Evolutionary conservation across 805 yeast genomes (phyloP), one percentile per base, ranked within the genome.

Genomic region (Candida parachauliodes): DNA sequence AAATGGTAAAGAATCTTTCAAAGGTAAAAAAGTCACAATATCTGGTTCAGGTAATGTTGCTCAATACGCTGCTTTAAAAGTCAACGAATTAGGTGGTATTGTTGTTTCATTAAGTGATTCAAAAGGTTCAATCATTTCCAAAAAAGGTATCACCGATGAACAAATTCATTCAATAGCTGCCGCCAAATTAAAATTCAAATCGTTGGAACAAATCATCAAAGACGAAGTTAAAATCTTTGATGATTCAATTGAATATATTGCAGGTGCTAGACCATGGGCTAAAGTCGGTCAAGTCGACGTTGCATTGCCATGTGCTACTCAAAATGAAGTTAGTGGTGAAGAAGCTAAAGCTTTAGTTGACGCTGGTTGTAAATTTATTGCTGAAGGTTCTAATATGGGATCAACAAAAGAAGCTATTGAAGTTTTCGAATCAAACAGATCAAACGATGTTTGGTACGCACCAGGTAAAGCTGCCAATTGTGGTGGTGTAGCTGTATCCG

Each of bases 381-480:
- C 98, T 54, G 98, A 91, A 79, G 98, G 98, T 64, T 91, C 98
- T 60, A 91, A 91, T 76, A 91, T 91, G 98, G 98, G 98, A 62
- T 91, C 95, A 52, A 89, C 97, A 54, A 83, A 85, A 70, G 98
- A 91, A 66, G 98, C 98, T 52, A 88, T 91, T 52, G 88, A 83
- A 51, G 88, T 86, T 46, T 91, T 89, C 56, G 98, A 91, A 79
- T 86, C 83, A 55, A 79, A 76, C 65, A 80, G 91, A 74, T 49
- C 66, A 48, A 59, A 65, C 51, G 59, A 70, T 36, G 86, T 88
- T 69, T 91, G 98, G 98, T 91, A 89, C 72, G 98, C 95, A 57
- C 97, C 97, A 63, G 98, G 97, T 72, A 91, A 91, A 80, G 97
- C 97, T 54, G 91, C 97, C 59, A 91, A 91, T 81, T 84, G 94